Evolutionary conservation across 2,329 filamentous ascomycete genomes (phyloP).

Genomic region (Helotiales sp.): DNA sequence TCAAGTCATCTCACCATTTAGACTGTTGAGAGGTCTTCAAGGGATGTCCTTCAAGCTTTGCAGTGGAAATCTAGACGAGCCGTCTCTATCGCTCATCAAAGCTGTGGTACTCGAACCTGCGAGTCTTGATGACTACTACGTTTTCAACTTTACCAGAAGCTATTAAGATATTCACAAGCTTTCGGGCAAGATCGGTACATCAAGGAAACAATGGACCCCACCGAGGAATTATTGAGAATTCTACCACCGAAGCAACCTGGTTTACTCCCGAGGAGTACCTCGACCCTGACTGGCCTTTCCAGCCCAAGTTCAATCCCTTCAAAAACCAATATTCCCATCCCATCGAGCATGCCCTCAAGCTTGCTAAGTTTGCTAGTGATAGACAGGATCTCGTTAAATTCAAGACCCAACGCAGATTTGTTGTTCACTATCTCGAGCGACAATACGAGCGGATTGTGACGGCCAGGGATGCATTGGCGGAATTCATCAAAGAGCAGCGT

Average conservation of each 20-base stretch:
- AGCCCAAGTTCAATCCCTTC: background rate
- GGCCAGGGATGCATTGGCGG: background rate
- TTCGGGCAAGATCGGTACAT: background rate
- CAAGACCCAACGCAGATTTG: background rate
- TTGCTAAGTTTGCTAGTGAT: conserved; percentile 2
- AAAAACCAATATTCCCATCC: background rate
- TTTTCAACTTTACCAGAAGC: background rate
- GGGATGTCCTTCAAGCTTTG: background rate
- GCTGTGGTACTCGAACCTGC: background rate
- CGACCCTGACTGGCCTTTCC: background rate
- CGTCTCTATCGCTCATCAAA: background rate
- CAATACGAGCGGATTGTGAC: conserved; percentile 1
- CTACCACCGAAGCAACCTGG: no score
- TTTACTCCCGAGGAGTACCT: no score
- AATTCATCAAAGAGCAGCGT: background rate
- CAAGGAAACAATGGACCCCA: background rate
- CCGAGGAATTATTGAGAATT: background rate
- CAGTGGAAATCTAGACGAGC: background rate
- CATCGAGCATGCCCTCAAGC: background rate
- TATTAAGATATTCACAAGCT: background rate
- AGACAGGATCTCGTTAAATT: background rate
- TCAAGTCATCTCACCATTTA: background rate
- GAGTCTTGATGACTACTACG: background rate
- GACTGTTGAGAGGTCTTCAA: background rate
- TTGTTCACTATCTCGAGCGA: conserved; percentile 1